These are phyloP conservation scores for Pseudophaeomoniella oleicola DNA, from an alignment of 2,329 filamentous ascomycete genomes.

Conservation along the genomic window DNA sequence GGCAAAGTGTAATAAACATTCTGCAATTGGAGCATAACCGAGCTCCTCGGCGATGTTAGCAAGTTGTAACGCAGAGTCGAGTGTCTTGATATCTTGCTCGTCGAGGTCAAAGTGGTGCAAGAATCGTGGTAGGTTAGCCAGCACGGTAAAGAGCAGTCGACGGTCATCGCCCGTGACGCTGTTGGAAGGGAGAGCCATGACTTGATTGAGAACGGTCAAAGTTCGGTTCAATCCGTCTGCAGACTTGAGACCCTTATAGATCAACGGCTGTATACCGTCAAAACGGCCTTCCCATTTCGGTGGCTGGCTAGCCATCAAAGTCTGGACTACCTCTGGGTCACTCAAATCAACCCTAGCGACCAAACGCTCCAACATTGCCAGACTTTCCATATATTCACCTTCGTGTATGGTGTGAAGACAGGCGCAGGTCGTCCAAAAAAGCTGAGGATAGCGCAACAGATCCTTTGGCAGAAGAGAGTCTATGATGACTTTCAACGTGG, in stretches of 20 bases:
- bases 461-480: slow-evolving; percentile 65
- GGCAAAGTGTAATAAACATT: slow-evolving; percentile 56
- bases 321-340: slow-evolving; percentile 50
- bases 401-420: slow-evolving; percentile 96
- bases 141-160: slow-evolving; percentile 67
- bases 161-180: slow-evolving; percentile 68
- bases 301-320: slow-evolving; percentile 66
- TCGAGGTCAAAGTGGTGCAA: slow-evolving; percentile 61
- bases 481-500: slow-evolving; percentile 84
- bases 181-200: slow-evolving; percentile 67
- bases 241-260: slow-evolving; percentile 87
- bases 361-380: slow-evolving; percentile 81
- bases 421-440: slow-evolving; percentile 96
- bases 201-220: slow-evolving; percentile 59
- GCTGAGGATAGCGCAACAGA: slow-evolving; percentile 76
- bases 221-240: slow-evolving; percentile 68
- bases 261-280: slow-evolving; percentile 67
- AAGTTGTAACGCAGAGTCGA: slow-evolving; percentile 54
- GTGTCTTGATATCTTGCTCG: slow-evolving; percentile 37
- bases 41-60: slow-evolving; percentile 59
- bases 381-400: slow-evolving; percentile 77
- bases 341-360: slow-evolving; percentile 71
- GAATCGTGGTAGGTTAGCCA: slow-evolving; percentile 85
- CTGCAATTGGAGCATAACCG: slow-evolving; percentile 50
- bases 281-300: slow-evolving; percentile 80